phyloP scores from a whole-genome alignment of 1,284 basidiomycete species.

The Cryptococcus amylolentus region DNA sequence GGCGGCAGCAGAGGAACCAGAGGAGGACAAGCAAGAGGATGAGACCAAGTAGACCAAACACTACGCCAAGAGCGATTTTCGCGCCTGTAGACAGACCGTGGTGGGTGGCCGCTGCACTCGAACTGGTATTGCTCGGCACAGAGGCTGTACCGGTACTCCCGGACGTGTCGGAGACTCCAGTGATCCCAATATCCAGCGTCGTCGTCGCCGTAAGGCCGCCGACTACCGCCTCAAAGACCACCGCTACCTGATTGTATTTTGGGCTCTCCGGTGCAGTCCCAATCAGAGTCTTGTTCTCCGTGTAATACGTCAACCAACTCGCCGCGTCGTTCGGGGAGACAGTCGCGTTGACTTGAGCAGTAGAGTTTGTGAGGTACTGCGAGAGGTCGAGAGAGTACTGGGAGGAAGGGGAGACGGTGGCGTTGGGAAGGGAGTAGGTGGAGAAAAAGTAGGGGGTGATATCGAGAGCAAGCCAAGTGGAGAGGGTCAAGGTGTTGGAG shows the following conservation, averaged over 20 bases:
- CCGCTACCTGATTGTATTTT: conserved; percentile 33
- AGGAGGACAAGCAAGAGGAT: conserved; percentile 39
- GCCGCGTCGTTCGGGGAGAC: conserved; percentile 41
- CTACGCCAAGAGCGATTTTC: conserved; percentile 47
- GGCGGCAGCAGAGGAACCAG: conserved; percentile 43
- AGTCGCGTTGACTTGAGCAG: conserved; percentile 32
- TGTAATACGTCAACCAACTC: conserved; percentile 48
- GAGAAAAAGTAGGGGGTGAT: conserved; percentile 52
- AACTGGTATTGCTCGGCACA: conserved; percentile 4
- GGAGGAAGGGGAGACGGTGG: conserved; percentile 38
- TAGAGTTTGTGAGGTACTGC: conserved; percentile 33
- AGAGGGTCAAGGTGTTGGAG: conserved; percentile 32
- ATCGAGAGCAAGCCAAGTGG: conserved; percentile 43
- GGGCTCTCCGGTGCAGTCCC: conserved; percentile 37
- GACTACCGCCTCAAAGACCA: conserved; percentile 33
- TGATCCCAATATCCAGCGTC: conserved; percentile 27
- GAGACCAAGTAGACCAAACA: conserved; percentile 41
- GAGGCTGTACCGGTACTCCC: conserved; percentile 14
- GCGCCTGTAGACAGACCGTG: conserved; percentile 39
- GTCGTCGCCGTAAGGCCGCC: conserved; percentile 27
- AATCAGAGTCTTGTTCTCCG: conserved; percentile 39
- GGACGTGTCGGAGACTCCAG: conserved; percentile 23
- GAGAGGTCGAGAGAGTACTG: conserved; percentile 34
- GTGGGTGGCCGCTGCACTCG: not conserved
- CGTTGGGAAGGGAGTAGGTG: conserved; percentile 43